These are phyloP conservation scores for Moricandia moricandioides DNA, from an alignment of 345 rosid species.

Conservation along the genomic window DNA sequence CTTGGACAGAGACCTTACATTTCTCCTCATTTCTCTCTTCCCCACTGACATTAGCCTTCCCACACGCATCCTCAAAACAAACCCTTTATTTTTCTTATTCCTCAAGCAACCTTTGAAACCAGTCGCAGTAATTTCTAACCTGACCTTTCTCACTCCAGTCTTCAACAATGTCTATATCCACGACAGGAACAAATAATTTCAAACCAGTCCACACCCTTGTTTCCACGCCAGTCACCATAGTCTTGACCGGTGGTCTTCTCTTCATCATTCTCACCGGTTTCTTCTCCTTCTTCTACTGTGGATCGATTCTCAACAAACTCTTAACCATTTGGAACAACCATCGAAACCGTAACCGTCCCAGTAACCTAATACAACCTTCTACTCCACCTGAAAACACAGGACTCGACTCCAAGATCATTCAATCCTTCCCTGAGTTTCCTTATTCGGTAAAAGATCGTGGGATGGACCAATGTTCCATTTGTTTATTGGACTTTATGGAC, in stretches of 20 bases:
- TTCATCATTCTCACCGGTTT: slow-evolving; percentile 55
- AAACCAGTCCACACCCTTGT: slow-evolving; percentile 24
- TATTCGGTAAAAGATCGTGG: slow-evolving; percentile 51
- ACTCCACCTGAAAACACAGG: slow-evolving; percentile 31
- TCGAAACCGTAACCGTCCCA: slow-evolving; percentile 42
- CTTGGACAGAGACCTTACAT: background rate
- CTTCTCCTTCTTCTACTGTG: slow-evolving; percentile 54
- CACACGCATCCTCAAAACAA: slow-evolving; percentile 15
- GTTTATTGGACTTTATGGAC: slow-evolving; percentile 63
- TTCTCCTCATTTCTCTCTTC: slow-evolving; percentile 34
- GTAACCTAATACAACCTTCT: slow-evolving; percentile 14
- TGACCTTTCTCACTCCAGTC: slow-evolving; percentile 29
- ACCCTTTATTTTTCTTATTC: slow-evolving; percentile 18
- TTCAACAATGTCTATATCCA: slow-evolving; percentile 28
- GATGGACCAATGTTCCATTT: slow-evolving; percentile 53
- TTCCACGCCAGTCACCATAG: slow-evolving; percentile 48
- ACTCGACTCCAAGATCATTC: slow-evolving; percentile 57
- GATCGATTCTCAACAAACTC: slow-evolving; percentile 47
- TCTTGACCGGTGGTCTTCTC: slow-evolving; percentile 56
- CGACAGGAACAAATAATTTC: background rate
- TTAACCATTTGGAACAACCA: slow-evolving; percentile 33
- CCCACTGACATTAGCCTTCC: slow-evolving; percentile 20
- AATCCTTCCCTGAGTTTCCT: slow-evolving; percentile 56
- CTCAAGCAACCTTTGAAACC: slow-evolving; percentile 25
- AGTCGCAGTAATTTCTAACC: background rate